phyloP scores from a whole-genome alignment of 148 eudicot species.

The Rhododendron simsii region DNA sequence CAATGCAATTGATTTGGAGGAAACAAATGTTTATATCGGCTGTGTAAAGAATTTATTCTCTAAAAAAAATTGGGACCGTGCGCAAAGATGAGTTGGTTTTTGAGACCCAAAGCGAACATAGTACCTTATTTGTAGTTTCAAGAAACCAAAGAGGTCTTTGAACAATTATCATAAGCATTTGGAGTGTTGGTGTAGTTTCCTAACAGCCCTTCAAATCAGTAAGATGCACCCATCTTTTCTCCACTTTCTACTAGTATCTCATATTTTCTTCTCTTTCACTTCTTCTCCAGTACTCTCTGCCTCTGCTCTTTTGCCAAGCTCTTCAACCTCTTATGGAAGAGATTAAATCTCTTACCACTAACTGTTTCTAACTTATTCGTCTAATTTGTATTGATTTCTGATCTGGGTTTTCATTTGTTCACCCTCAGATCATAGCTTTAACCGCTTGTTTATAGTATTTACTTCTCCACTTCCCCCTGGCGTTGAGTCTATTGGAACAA shows the following conservation, averaged over 20 bases:
- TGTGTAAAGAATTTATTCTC: no score
- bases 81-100: no score
- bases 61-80: no score
- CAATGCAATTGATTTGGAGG: no score
- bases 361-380: neutral
- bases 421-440: conserved; percentile 14
- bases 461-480: conserved; percentile 1
- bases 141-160: neutral
- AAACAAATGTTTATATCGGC: no score
- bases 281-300: conserved; percentile 5
- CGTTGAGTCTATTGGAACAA: conserved; percentile 6
- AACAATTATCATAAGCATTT: neutral
- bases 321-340: conserved; percentile 14
- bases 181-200: neutral
- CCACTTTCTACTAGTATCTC: neutral
- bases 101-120: no score
- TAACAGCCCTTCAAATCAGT: neutral
- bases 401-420: conserved; percentile 18
- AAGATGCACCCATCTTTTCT: neutral
- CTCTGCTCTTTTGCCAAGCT: conserved; percentile 13
- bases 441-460: neutral
- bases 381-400: neutral
- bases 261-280: neutral
- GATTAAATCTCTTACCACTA: conserved; percentile 7
- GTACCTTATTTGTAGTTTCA: neutral